These are phyloP conservation scores for Penicillium sp. DNA, from an alignment of 2,329 filamentous ascomycete genomes.

Conservation along the genomic window DNA sequence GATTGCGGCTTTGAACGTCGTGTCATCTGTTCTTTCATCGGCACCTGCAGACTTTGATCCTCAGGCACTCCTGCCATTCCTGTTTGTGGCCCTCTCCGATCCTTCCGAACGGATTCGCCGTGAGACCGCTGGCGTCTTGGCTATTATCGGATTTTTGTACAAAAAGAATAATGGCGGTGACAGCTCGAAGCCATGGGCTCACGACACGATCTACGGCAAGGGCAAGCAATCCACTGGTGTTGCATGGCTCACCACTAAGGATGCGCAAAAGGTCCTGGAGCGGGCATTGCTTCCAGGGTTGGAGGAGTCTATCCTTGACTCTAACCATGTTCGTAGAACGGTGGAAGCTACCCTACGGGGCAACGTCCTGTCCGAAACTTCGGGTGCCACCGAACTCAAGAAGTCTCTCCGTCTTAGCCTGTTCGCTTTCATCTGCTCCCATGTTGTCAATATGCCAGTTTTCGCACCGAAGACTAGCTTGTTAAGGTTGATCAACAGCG, in stretches of 20 bases:
- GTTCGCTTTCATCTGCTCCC: conserved; percentile 69
- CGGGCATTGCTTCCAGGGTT: conserved; percentile 69
- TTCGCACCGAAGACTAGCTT: conserved; percentile 67
- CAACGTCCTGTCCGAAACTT: conserved; percentile 24
- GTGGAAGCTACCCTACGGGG: conserved; percentile 62
- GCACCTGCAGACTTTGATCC: conserved; percentile 59
- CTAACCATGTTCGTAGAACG: conserved; percentile 64
- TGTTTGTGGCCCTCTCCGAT: conserved; percentile 71
- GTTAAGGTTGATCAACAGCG: conserved; percentile 67
- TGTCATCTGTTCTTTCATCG: conserved; percentile 55
- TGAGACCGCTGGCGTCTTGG: conserved; percentile 66
- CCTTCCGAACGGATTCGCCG: conserved; percentile 71
- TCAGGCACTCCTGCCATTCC: conserved; percentile 80
- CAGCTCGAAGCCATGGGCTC: conserved; percentile 55
- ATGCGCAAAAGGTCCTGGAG: conserved; percentile 60
- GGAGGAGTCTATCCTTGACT: conserved; percentile 83
- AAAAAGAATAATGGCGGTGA: conserved; percentile 43
- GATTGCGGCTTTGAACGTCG: conserved; percentile 65
- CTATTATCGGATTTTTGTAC: conserved; percentile 54
- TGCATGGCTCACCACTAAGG: conserved; percentile 57
- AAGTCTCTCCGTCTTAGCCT: conserved; percentile 63
- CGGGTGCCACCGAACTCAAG: conserved; percentile 55
- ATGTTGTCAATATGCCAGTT: conserved; percentile 66
- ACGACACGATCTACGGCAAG: conserved; percentile 63
- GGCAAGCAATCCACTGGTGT: conserved; percentile 47